Evolutionary conservation across 805 yeast species (phyloP).

Genomic region (Wickerhamiella azyma): DNA sequence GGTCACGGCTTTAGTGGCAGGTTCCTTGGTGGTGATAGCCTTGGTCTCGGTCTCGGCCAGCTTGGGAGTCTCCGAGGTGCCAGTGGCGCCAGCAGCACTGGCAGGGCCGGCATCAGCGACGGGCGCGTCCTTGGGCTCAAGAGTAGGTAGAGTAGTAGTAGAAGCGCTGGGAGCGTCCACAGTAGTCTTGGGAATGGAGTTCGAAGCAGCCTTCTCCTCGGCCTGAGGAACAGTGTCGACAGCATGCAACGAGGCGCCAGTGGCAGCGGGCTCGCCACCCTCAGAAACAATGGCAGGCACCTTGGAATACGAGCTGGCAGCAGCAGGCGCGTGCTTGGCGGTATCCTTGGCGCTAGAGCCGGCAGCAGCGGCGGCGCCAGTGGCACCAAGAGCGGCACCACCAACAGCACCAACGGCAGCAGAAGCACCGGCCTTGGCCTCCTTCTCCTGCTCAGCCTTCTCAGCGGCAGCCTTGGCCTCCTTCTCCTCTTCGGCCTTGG

Average conservation of each 20-base stretch:
- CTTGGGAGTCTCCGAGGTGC: too few relatives aligned
- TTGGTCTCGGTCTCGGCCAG: neutral
- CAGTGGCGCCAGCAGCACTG: too few relatives aligned
- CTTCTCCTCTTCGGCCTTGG: too few relatives aligned
- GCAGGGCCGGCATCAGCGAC: too few relatives aligned
- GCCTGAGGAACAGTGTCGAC: neutral
- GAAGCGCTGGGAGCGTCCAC: neutral
- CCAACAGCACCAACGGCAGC: conserved; percentile 4
- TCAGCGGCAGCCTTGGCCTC: conserved; percentile 10
- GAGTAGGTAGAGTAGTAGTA: neutral
- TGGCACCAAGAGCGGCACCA: conserved; percentile 1
- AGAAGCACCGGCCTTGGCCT: conserved; percentile 8
- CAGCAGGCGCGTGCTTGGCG: too few relatives aligned
- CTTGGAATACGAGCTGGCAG: conserved; percentile 6
- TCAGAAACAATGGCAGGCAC: conserved; percentile 6
- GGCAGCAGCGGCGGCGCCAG: conserved; percentile 9
- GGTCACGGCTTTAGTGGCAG: neutral
- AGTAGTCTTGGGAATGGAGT: neutral
- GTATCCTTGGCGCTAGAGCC: conserved; percentile 1
- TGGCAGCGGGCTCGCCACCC: conserved; percentile 10
- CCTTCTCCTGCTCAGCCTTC: conserved; percentile 13
- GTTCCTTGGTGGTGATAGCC: neutral
- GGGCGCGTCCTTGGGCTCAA: conserved; percentile 7
- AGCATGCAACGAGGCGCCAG: neutral
- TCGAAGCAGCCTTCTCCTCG: neutral